Conservation (phyloP, 2,329 filamentous ascomycete genomes). For the Aspergillus unguis region DNA sequence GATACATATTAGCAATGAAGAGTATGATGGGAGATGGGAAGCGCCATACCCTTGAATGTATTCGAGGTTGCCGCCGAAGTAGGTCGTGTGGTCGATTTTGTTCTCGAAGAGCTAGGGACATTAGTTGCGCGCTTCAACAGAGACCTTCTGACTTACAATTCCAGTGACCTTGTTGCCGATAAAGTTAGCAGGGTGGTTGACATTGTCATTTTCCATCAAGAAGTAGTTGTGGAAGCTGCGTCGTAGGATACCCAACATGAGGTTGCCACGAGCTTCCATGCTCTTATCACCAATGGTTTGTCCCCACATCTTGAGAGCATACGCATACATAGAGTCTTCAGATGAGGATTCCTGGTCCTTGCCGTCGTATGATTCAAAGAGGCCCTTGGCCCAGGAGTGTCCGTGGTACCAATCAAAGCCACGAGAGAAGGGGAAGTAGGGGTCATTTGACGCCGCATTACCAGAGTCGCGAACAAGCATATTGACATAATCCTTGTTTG, state of each 20-base stretch:
- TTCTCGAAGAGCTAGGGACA: conserved; percentile 75
- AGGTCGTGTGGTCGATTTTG: conserved; percentile 90
- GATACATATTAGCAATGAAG: conserved; percentile 33
- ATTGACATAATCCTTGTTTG: conserved; percentile 78
- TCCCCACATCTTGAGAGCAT: conserved; percentile 94
- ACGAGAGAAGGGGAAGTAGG: conserved; percentile 75
- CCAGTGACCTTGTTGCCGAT: conserved; percentile 70
- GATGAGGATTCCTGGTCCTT: conserved; percentile 73
- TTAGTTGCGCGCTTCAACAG: not conserved
- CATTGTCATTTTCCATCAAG: conserved; percentile 69
- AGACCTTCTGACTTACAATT: conserved; percentile 42
- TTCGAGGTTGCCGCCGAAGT: conserved; percentile 72
- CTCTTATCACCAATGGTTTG: conserved; percentile 68
- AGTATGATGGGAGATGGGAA: not conserved
- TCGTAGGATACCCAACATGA: conserved; percentile 77
- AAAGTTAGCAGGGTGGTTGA: conserved; percentile 70
- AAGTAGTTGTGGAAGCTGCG: conserved; percentile 77
- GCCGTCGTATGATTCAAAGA: conserved; percentile 53
- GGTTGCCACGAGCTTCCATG: conserved; percentile 77
- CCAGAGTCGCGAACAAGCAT: conserved; percentile 77
- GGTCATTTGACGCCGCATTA: conserved; percentile 69
- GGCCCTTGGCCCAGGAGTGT: conserved; percentile 79
- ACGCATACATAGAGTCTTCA: conserved; percentile 84
- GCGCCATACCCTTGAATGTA: conserved; percentile 58
- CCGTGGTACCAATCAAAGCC: conserved; percentile 93